These are phyloP conservation scores for Ceratocystiopsis brevicomis DNA, from an alignment of 2,329 filamentous ascomycete genomes.

Conservation along the genomic window DNA sequence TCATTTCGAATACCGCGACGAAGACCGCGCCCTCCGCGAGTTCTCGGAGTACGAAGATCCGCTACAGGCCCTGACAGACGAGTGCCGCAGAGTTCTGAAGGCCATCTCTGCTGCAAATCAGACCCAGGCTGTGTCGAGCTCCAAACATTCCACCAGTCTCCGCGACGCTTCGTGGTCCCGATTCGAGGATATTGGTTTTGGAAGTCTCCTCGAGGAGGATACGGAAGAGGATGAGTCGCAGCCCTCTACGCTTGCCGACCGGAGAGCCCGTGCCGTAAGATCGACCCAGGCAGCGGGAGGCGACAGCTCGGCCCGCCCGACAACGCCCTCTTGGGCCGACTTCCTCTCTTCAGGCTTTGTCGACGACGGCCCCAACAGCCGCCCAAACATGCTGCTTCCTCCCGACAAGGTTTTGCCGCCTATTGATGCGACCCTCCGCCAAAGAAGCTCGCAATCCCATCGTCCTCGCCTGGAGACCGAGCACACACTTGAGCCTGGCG, in stretches of 20 bases:
- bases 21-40: conserved; percentile 64
- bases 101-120: conserved; percentile 81
- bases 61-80: conserved; percentile 70
- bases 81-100: conserved; percentile 77
- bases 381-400: conserved; percentile 58
- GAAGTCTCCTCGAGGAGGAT: conserved; percentile 52
- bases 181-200: conserved; percentile 89
- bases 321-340: conserved; percentile 94
- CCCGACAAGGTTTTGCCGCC: conserved; percentile 83
- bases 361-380: conserved; percentile 47
- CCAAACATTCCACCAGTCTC: conserved; percentile 52
- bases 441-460: conserved; percentile 76
- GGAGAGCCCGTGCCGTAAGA: conserved; percentile 29
- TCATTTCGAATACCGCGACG: conserved; percentile 87
- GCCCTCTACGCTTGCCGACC: conserved; percentile 16
- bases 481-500: conserved; percentile 61
- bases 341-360: conserved; percentile 88
- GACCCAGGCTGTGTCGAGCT: conserved; percentile 48
- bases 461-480: conserved; percentile 51
- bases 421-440: conserved; percentile 51
- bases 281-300: conserved; percentile 47
- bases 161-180: conserved; percentile 88
- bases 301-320: conserved; percentile 58
- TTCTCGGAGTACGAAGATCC: conserved; percentile 86
- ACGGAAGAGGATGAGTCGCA: conserved; percentile 41